These are phyloP conservation scores for Apophysomyces trapeziformis DNA, from an alignment of 371 early-diverging fungal species.

Conservation along the genomic window DNA sequence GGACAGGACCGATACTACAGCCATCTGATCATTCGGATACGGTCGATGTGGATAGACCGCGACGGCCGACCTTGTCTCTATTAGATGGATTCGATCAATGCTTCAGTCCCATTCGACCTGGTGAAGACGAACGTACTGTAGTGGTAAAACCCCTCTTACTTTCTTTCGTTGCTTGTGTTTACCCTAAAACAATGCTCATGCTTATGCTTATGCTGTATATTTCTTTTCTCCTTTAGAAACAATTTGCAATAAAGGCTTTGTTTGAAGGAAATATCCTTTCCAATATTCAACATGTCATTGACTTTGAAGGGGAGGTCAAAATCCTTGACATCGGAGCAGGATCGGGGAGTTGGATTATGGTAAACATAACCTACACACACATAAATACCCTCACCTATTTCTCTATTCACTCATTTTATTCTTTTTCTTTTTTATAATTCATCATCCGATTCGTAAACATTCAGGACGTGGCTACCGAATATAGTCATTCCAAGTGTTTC, in stretches of 20 bases:
- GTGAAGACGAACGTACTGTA: slow-evolving; percentile 2
- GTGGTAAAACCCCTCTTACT: slow-evolving; percentile 6
- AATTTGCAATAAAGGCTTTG: slow-evolving; percentile 12
- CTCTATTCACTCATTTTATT: no score
- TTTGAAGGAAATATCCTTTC: slow-evolving; percentile 9
- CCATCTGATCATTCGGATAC: no score
- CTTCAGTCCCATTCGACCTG: slow-evolving; percentile 2
- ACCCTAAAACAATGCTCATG: neutral
- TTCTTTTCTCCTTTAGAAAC: slow-evolving; percentile 1
- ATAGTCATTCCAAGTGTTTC: neutral
- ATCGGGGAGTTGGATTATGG: slow-evolving; percentile 16
- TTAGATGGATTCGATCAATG: neutral
- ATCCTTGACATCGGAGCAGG: slow-evolving; percentile 13
- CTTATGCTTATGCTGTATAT: neutral
- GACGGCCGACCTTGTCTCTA: neutral
- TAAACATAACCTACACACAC: neutral
- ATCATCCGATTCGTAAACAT: no score
- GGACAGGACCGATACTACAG: neutral
- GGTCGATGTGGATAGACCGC: neutral
- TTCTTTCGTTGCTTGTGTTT: neutral
- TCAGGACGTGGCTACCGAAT: slow-evolving; percentile 4
- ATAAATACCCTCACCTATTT: neutral
- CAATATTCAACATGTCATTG: neutral
- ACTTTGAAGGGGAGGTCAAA: neutral
- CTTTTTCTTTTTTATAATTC: no score